phyloP scores from a whole-genome alignment of 345 rosid species.

The Melaleuca alternifolia region DNA sequence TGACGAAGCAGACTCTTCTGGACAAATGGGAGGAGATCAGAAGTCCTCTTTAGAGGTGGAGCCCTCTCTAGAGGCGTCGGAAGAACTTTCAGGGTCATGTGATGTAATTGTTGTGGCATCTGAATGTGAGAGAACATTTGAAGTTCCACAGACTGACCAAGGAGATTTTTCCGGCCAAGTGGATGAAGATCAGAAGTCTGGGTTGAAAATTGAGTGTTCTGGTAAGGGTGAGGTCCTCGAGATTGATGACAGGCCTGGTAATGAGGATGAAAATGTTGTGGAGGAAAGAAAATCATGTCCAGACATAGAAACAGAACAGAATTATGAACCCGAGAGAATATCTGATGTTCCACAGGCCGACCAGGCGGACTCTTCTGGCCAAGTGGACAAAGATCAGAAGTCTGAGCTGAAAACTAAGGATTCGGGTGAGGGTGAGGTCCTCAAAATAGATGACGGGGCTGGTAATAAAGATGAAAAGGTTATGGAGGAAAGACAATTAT shows the following conservation, averaged over 20 bases:
- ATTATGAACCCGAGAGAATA: not conserved
- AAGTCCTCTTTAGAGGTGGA: not conserved
- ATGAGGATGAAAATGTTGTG: not conserved
- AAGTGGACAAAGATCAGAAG: slow-evolving; percentile 3
- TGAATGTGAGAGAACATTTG: not conserved
- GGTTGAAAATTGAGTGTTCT: not conserved
- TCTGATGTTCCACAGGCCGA: slow-evolving; percentile 2
- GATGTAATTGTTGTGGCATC: not conserved
- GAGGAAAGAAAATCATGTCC: not conserved
- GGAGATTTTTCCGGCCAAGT: not conserved
- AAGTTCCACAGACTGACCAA: not conserved
- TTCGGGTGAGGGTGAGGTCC: not conserved
- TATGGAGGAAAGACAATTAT: no score
- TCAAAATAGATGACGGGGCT: not conserved
- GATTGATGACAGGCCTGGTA: not conserved
- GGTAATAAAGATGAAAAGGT: not conserved
- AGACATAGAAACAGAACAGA: not conserved
- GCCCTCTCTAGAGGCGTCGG: not conserved
- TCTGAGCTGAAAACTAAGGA: slow-evolving; percentile 2
- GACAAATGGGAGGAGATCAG: slow-evolving; percentile 4
- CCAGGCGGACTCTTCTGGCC: not conserved
- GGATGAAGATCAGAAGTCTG: slow-evolving; percentile 9
- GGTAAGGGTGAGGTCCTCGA: not conserved
- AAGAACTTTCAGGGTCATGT: not conserved
- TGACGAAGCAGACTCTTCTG: not conserved